phyloP scores from a whole-genome alignment of 768 basidiomycete species.

The Phaeotremella skinneri region DNA sequence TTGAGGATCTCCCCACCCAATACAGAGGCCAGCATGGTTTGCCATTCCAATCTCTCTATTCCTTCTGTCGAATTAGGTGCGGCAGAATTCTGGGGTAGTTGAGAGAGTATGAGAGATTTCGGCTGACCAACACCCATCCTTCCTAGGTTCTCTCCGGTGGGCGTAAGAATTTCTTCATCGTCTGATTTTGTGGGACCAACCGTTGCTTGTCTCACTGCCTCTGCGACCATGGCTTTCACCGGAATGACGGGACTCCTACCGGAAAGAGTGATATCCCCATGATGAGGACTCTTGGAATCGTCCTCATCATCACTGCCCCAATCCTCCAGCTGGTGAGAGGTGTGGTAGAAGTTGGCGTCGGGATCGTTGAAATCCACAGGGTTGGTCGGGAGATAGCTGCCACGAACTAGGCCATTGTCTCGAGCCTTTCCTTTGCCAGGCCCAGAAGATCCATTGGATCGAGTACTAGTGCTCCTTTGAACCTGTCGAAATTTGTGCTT shows the following conservation, averaged over 20 bases:
- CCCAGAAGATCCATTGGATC: background rate
- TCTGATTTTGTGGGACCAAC: too few species aligned
- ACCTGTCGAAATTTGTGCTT: background rate
- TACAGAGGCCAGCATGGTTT: slow-evolving; percentile 89
- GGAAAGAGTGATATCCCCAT: slow-evolving; percentile 5
- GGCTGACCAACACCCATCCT: slow-evolving; percentile 11
- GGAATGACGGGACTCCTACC: background rate
- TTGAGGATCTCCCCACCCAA: slow-evolving; percentile 90
- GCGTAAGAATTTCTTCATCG: slow-evolving; percentile 4
- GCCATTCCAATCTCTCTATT: slow-evolving; percentile 87
- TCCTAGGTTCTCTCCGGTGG: slow-evolving; percentile 11
- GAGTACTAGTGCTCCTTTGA: background rate
- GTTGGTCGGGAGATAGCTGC: background rate
- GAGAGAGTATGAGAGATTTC: background rate
- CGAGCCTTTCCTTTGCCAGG: background rate
- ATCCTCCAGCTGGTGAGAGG: slow-evolving; percentile 16
- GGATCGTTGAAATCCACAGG: slow-evolving; percentile 23
- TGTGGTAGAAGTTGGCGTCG: slow-evolving; percentile 31
- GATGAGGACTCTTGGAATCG: slow-evolving; percentile 8
- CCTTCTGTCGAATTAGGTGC: slow-evolving; percentile 71
- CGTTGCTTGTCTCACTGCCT: background rate
- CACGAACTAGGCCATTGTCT: background rate
- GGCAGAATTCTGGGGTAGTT: slow-evolving; percentile 37
- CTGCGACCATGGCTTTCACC: slow-evolving; percentile 1
- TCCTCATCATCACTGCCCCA: slow-evolving; percentile 23